These are phyloP conservation scores for Hyphodiscus sp. DNA, from an alignment of 2,329 filamentous ascomycete species.

Conservation along the genomic window DNA sequence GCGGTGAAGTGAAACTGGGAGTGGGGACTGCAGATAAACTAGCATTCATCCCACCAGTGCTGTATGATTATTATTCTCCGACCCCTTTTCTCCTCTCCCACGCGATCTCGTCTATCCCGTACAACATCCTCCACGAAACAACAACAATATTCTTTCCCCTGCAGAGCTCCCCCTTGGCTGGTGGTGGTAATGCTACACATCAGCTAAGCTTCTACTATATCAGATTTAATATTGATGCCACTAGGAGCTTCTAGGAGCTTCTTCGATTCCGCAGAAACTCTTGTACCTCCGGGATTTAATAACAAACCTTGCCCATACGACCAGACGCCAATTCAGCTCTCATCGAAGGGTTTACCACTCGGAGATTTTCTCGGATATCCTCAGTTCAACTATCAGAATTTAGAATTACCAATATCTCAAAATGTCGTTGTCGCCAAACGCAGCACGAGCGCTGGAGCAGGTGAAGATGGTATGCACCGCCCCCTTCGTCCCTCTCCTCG, in stretches of 20 bases:
- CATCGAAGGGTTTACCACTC: background rate
- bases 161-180: too few relatives aligned
- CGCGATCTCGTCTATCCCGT: too few relatives aligned
- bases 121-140: too few relatives aligned
- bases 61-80: too few relatives aligned
- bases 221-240: background rate
- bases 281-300: background rate
- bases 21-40: too few relatives aligned
- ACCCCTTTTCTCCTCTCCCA: too few relatives aligned
- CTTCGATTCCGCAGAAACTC: background rate
- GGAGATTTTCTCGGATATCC: background rate
- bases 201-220: background rate
- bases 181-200: background rate
- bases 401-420: background rate
- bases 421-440: conserved; percentile 16
- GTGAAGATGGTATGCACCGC: conserved; percentile 22
- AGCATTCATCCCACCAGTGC: too few relatives aligned
- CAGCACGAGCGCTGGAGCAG: conserved; percentile 17
- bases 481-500: background rate
- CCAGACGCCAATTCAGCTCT: background rate
- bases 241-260: background rate
- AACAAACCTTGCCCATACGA: background rate
- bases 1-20: too few relatives aligned
- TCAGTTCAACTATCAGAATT: background rate
- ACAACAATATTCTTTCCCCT: too few relatives aligned